phyloP scores from a whole-genome alignment of 2,329 filamentous ascomycete species.

The Colletotrichum viniferum region DNA sequence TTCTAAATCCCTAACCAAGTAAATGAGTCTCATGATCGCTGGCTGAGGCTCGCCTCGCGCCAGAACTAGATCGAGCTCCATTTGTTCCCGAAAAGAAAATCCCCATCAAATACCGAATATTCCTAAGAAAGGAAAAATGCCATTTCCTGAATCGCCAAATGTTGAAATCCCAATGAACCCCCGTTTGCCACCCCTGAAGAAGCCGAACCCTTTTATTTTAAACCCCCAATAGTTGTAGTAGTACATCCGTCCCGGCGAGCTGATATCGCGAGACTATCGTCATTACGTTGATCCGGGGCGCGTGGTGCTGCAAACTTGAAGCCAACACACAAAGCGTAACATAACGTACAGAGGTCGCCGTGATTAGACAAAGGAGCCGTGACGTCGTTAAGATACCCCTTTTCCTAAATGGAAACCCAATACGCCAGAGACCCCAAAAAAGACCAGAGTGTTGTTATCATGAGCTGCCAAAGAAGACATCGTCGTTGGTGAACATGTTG shows the following conservation, averaged over 20 bases:
- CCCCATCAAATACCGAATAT: not conserved
- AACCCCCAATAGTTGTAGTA: conserved; percentile 1
- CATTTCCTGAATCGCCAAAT: not conserved
- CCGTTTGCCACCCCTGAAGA: not conserved
- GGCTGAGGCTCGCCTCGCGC: not conserved
- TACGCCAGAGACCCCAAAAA: not conserved
- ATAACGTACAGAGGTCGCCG: conserved; percentile 11
- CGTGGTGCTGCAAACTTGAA: not conserved
- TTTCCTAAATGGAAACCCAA: not conserved
- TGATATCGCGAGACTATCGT: conserved; percentile 2
- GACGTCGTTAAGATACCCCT: not conserved
- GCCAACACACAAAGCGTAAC: conserved; percentile 6
- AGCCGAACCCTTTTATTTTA: not conserved
- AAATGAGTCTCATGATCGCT: not conserved
- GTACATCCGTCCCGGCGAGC: conserved; percentile 10
- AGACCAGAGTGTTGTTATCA: conserved; percentile 10
- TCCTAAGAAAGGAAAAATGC: not conserved
- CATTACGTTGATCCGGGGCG: conserved; percentile 10
- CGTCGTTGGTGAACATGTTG: conserved; percentile 57
- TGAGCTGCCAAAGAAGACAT: conserved; percentile 54
- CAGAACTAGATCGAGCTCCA: not conserved
- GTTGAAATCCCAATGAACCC: not conserved
- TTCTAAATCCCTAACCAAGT: not conserved
- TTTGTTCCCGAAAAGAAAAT: not conserved
- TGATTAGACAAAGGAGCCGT: not conserved